Conservation (phyloP, 176 grass and related monocot species). For the Panicum miliaceum region DNA sequence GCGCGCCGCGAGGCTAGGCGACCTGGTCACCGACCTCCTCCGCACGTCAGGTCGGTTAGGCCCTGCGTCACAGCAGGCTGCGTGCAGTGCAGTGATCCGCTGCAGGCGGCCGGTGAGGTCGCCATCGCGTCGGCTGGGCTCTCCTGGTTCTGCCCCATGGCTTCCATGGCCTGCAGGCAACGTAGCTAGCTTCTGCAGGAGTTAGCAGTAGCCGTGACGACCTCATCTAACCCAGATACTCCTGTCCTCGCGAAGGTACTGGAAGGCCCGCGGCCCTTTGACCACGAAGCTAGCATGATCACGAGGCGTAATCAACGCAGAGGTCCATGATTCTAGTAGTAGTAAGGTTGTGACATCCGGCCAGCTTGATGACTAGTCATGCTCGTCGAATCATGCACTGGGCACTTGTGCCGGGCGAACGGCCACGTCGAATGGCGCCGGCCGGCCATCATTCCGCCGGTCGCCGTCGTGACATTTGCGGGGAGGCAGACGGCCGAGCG, state of each 20-base stretch:
- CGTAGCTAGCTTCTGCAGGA: neutral
- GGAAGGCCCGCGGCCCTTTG: neutral
- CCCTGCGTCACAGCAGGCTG: neutral
- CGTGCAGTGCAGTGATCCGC: neutral
- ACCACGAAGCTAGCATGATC: neutral
- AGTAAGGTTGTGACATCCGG: neutral
- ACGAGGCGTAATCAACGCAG: neutral
- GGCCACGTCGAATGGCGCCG: neutral
- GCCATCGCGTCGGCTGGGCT: neutral
- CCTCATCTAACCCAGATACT: neutral
- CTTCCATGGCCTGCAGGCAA: conserved; percentile 10
- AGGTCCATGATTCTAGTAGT: neutral
- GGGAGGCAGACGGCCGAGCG: neutral
- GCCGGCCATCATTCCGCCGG: neutral
- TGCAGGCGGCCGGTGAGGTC: too few relatives aligned
- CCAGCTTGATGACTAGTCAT: neutral
- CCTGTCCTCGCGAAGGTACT: neutral
- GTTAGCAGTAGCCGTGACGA: neutral
- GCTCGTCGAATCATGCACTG: neutral
- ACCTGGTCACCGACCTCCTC: conserved; percentile 7
- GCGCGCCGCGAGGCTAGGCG: neutral
- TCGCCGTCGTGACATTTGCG: conserved; percentile 21
- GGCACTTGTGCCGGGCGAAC: neutral
- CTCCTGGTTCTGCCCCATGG: neutral
- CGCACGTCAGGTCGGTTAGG: neutral